Base-by-base conservation (phyloP, 108 stramenopile genomes). In the Skeletonema menzelii region DNA sequence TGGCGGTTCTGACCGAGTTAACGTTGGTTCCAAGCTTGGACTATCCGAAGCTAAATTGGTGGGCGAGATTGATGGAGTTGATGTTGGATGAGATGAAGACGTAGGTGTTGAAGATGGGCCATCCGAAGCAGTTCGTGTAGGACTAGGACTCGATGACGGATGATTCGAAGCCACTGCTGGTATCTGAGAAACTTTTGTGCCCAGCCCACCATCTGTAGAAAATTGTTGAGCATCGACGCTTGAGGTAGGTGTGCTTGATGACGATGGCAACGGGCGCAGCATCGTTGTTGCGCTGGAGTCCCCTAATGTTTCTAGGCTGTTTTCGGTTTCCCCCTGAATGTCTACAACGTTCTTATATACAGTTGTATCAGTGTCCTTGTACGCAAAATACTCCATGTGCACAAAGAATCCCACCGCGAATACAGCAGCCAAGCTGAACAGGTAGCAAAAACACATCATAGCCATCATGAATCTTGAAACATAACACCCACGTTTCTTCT, bases 1-100 rank as follows among this genome's bases (percentile, higher is more conserved):
- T 0, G 76, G 69, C 31, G 28, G n/a, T 26, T 17, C 20, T 5
- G 77, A 67, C 10, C 70, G 77, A 38, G 14, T 13, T 17, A 44
- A 24, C 14, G 77, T 56, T 58, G 77, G 77, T 24, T 56, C 15
- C 12, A 12, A 8, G 42, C 65, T 66, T 7, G 46, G 17, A 12
- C 55, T 66, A 4, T 64, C 65, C 4, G 75, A 27, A 22, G 59
- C 15, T 56, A 64, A 56, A 20, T 24, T 30, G 5, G 57, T 15
- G 13, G 40, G 56, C 8, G 22, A 19, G 15, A 17, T 32, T 2
- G 65, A 67, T 40, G 65, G 74, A 20, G 7, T 30, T n/a, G 19
- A 27, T 15, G 70, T 27, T 22, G 70, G 59, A 17, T 20, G 19
- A 3, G 70, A 34, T 14, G 70, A 59, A 2, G 58, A 35, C 24